Evolutionary conservation across 2,329 filamentous ascomycete species (phyloP).

Genomic region (Drechslerella coelobrocha): DNA sequence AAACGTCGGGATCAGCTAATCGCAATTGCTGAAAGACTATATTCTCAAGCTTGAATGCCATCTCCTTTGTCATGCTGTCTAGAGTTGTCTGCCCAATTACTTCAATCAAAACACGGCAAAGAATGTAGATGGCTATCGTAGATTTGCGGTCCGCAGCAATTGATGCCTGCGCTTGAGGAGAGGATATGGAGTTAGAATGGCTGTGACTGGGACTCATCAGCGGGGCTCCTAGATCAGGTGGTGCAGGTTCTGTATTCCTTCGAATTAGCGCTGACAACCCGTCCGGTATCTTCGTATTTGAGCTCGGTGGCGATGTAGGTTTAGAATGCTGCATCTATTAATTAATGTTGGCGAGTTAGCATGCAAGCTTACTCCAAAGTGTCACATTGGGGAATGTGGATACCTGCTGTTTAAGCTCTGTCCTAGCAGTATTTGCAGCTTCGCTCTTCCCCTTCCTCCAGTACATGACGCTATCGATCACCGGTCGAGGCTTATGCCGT

Average conservation of each 20-base stretch:
- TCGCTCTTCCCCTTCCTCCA: conserved; percentile 98
- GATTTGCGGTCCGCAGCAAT: conserved; percentile 78
- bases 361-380: background rate
- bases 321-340: conserved; percentile 43
- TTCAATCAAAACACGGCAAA: conserved; percentile 91
- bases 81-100: conserved; percentile 90
- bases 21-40: conserved; percentile 98
- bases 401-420: conserved; percentile 55
- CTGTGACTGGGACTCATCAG: conserved; percentile 40
- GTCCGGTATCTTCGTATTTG: conserved; percentile 46
- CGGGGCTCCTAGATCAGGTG: conserved; percentile 18
- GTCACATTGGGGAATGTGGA: background rate
- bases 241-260: conserved; percentile 35
- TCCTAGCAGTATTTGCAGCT: conserved; percentile 73
- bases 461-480: conserved; percentile 97
- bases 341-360: background rate
- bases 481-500: conserved; percentile 86
- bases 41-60: conserved; percentile 90
- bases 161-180: conserved; percentile 51
- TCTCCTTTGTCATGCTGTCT: conserved; percentile 81
- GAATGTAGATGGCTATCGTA: conserved; percentile 91
- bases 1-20: conserved; percentile 81
- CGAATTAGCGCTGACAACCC: conserved; percentile 45
- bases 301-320: conserved; percentile 35
- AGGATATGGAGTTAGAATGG: conserved; percentile 40